Base-by-base conservation (phyloP, 345 rosid species). In the Excoecaria agallocha region DNA sequence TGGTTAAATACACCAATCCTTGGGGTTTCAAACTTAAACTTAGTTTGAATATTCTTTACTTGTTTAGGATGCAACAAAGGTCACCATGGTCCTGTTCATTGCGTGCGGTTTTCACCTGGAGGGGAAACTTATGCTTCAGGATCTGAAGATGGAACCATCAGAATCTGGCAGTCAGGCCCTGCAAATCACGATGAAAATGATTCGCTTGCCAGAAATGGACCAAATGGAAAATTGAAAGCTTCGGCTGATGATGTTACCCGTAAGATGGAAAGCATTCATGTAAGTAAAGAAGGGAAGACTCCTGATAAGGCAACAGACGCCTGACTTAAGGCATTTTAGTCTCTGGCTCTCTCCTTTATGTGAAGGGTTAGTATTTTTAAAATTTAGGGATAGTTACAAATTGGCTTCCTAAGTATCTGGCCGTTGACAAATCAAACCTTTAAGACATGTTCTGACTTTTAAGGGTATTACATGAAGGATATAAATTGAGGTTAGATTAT, bases 21-120 rank as follows among this genome's bases (percentile, higher is more conserved):
- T 43, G 10, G 7, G 46, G 60, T 37, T 37, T 16, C 70, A n/a
- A 11, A 20, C 45, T 57, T 43, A 6, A 43, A 43, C 48, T 43
- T 10, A 3, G 48, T 43, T 43, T 43, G 48, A 43, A 43, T 43
- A 9, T 43, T 8, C 9, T 24, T 5, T 37, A 17, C 6, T 50
- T 43, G 6, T 82, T 80, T 74, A 95, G 98, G 90, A 66, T 96
- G 98, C 90, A 93, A 96, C 81, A 96, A 96, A 83, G 99, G 99
- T 71, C 99, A 96, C 79, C 99, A 93, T 24, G 99, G 99, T 80
- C 98, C 98, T 15, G 91, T 96, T 35, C 98, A 96, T 50, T 96
- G 97, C 11, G 87, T 93, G 55, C 91, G 97, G 35, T 96, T 93
- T 79, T 85, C 99, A 3, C 98, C 98, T 2, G 97, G 92, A 35